Conservation (phyloP, 1,284 basidiomycete genomes). For the Stygiomarasmius scandens region DNA sequence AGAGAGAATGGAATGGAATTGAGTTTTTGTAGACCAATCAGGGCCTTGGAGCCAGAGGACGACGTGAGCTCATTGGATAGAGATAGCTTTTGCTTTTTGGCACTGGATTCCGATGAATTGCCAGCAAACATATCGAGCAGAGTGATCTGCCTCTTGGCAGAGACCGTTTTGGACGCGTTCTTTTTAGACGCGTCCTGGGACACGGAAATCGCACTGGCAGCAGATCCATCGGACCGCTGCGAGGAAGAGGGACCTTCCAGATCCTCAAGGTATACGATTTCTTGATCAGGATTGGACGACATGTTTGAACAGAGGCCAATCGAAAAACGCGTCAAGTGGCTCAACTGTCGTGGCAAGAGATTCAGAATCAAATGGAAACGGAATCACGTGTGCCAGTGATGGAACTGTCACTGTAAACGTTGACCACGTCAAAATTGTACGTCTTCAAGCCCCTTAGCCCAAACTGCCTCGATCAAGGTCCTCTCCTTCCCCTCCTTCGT, state of each 20-base stretch:
- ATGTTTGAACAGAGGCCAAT: background rate
- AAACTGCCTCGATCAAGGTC: conserved; percentile 78
- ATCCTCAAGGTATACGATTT: conserved; percentile 61
- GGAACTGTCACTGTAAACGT: background rate
- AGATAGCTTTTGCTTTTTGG: conserved; percentile 46
- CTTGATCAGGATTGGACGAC: conserved; percentile 36
- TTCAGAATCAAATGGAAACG: background rate
- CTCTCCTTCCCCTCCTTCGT: conserved; percentile 70
- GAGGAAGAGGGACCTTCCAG: conserved; percentile 36
- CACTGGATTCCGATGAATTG: conserved; percentile 27
- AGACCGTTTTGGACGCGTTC: conserved; percentile 27
- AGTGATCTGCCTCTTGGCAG: conserved; percentile 62
- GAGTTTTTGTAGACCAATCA: conserved; percentile 42
- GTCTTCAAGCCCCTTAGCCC: conserved; percentile 24
- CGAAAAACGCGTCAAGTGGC: background rate
- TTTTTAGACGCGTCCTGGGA: conserved; percentile 1
- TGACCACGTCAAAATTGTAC: background rate
- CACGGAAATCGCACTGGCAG: background rate
- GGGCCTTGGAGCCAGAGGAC: conserved; percentile 7
- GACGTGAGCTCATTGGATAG: background rate
- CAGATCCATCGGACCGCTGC: background rate
- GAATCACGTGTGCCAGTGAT: background rate
- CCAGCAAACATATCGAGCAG: conserved; percentile 63
- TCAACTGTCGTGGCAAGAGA: background rate
- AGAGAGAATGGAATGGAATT: conserved; percentile 75